Percentiles rank a stretch among this genome's conserved stretches.
Conservation (phyloP, 2,329 filamentous ascomycete genomes). For the Fusarium proliferatum region DNA sequence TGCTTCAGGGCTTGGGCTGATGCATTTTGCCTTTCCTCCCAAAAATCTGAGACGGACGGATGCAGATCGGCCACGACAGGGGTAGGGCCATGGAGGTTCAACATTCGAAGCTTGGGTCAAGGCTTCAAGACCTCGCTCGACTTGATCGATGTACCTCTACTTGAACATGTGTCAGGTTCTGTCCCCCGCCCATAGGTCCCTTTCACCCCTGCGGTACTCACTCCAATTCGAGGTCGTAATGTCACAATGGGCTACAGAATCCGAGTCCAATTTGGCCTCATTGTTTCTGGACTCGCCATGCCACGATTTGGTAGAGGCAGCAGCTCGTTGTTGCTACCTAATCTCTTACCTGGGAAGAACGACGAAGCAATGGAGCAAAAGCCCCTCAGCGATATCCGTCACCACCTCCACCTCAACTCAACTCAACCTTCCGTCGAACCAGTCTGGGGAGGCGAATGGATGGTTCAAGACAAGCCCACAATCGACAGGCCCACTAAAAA, state of each 20-base stretch:
- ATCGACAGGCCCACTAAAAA: constrained; percentile 40
- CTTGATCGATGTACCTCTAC: constrained; percentile 42
- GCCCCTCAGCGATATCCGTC: neutral
- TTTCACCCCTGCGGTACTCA: constrained; percentile 34
- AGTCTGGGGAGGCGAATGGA: constrained; percentile 31
- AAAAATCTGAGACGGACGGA: constrained; percentile 53
- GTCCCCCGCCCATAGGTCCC: constrained; percentile 36
- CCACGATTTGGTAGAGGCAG: neutral
- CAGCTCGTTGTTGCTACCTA: neutral
- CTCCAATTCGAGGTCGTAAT: constrained; percentile 38
- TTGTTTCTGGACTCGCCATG: neutral
- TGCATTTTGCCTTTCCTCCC: constrained; percentile 44
- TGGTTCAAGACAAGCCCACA: constrained; percentile 34
- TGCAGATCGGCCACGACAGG: constrained; percentile 51
- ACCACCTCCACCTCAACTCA: constrained; percentile 11
- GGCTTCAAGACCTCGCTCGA: constrained; percentile 17
- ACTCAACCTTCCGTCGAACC: neutral
- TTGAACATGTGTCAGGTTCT: constrained; percentile 46
- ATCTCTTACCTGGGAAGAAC: neutral
- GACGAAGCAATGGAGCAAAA: neutral
- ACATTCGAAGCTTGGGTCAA: neutral
- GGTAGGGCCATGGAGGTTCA: constrained; percentile 22
- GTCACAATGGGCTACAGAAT: constrained; percentile 34
- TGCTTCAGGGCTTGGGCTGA: constrained; percentile 43
- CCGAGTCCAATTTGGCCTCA: constrained; percentile 25